Conservation (phyloP, 2,329 filamentous ascomycete species). For the Sporothrix phasma region DNA sequence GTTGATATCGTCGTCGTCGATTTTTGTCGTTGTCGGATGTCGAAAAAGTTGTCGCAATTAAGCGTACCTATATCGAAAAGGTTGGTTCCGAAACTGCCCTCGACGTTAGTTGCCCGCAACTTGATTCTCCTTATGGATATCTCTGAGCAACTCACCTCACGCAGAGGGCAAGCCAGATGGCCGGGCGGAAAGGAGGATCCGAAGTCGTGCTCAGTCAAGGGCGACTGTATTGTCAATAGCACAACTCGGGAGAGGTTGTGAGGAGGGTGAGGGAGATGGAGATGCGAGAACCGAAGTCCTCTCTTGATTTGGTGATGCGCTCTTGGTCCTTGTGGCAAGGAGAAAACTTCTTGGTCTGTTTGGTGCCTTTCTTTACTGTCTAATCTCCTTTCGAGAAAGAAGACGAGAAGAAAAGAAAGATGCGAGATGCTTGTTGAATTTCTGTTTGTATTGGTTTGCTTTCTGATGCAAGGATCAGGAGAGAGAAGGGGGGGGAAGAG, state of each 20-base stretch:
- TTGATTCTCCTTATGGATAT: not conserved
- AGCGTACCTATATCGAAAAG: constrained; percentile 35
- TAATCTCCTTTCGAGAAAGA: not conserved
- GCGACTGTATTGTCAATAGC: constrained; percentile 27
- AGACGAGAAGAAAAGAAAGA: constrained; percentile 7
- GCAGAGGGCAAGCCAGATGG: constrained; percentile 75
- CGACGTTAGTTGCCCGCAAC: constrained; percentile 4
- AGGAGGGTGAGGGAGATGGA: constrained; percentile 13
- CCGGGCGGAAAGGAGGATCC: constrained; percentile 46
- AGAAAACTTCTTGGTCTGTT: constrained; percentile 1
- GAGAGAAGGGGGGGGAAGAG: not conserved
- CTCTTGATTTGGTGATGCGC: not conserved
- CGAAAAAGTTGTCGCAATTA: constrained; percentile 37
- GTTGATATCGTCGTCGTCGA: constrained; percentile 14
- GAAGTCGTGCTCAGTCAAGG: constrained; percentile 40
- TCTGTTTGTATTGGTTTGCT: not conserved
- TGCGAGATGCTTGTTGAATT: not conserved
- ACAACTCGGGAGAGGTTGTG: constrained; percentile 8
- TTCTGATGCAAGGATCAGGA: not conserved
- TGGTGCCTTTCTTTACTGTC: not conserved
- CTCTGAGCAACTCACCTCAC: constrained; percentile 53
- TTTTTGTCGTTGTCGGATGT: constrained; percentile 22
- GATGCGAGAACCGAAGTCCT: constrained; percentile 13
- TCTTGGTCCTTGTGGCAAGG: not conserved
- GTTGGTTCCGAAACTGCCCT: constrained; percentile 25